These are phyloP conservation scores for Dendrocalamus sinicus DNA, from an alignment of 176 grass and related monocot genomes.

Conservation along the genomic window DNA sequence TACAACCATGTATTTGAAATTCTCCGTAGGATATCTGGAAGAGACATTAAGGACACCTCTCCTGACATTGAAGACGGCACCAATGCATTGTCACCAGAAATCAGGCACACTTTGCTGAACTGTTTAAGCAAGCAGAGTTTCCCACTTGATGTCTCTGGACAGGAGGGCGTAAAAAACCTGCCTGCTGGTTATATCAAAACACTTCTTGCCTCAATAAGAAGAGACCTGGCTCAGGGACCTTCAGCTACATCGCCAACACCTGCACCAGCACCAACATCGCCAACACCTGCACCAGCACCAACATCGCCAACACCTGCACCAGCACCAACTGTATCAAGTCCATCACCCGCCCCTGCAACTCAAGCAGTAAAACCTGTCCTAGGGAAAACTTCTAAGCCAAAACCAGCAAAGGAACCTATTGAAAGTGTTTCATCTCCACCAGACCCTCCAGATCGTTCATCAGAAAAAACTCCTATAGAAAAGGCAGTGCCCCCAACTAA, in stretches of 20 bases:
- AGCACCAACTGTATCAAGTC: slow-evolving; percentile 12
- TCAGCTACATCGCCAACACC: slow-evolving; percentile 1
- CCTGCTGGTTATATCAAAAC: slow-evolving; percentile 50
- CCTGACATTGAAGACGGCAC: slow-evolving; percentile 32
- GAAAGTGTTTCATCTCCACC: slow-evolving; percentile 20
- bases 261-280: slow-evolving; percentile 11
- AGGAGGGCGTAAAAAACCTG: slow-evolving; percentile 35
- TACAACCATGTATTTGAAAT: slow-evolving; percentile 52
- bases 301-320: background rate
- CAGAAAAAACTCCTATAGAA: slow-evolving; percentile 31
- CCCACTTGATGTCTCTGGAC: slow-evolving; percentile 16
- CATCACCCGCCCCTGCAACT: slow-evolving; percentile 24
- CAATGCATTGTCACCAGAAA: slow-evolving; percentile 46
- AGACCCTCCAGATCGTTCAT: slow-evolving; percentile 24
- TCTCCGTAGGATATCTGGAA: slow-evolving; percentile 37
- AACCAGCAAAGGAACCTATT: slow-evolving; percentile 26
- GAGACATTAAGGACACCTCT: slow-evolving; percentile 21
- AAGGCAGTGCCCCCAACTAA: slow-evolving; percentile 8
- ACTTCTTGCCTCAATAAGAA: slow-evolving; percentile 49
- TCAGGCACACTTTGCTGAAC: slow-evolving; percentile 44
- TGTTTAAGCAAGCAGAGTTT: slow-evolving; percentile 61
- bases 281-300: background rate
- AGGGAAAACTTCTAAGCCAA: slow-evolving; percentile 23
- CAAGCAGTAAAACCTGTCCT: slow-evolving; percentile 28
- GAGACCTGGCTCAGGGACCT: slow-evolving; percentile 43